Evolutionary conservation across 2,329 filamentous ascomycete genomes (phyloP), one percentile per base, ranked within the genome.

Genomic region (Xylaria sp.): DNA sequence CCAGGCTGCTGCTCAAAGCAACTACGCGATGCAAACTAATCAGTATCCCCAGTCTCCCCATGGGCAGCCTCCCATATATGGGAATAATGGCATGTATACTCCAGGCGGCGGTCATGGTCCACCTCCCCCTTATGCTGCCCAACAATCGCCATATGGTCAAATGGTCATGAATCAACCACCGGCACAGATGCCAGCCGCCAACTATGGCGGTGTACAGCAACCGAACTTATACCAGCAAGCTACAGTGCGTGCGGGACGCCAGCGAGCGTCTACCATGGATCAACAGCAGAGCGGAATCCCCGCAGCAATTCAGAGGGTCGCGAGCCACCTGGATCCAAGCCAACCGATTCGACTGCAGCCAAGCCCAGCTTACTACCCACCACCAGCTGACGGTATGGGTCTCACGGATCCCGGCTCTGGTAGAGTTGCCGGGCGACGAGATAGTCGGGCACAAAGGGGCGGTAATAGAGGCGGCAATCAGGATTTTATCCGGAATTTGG

Each of bases 281-380:
- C 93, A 96, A 78, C 93, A 97, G 76, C 92, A 94, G 77, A 94
- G 92, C 71, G 95, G 95, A 1, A 97, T 99, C 68, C 96, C 96
- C 5, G 91, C 93, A 15, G 91, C 94, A 2, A 93, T 99, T 67
- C 96, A 99, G 81, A 88, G 96, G 75, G 96, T 99, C 25, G 96
- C 96, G 51, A 97, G 94, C 79, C 95, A 98, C 80, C 88, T 99
- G 54, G 96, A 99, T 78, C 96, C 96, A 1, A 98, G 90, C 75
- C 93, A 94, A 69, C 96, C 96, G 0, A 98, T 99, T 76, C 89
- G 96, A 59, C 82, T 98, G 66, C 96, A 99, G 79, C 96, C 96
- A 2, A 98, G 94, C 75, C 96, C 96, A 5, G 96, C 96, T 1
- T 99, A 99, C 81, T 99, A 98, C 76, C 96, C 96, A 12, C 96